A percentile compares a stretch with the other conserved stretches of the same genome.
phyloP scores from a whole-genome alignment of 441 rosid genomes.

The Pelargonium cotyledonis region DNA sequence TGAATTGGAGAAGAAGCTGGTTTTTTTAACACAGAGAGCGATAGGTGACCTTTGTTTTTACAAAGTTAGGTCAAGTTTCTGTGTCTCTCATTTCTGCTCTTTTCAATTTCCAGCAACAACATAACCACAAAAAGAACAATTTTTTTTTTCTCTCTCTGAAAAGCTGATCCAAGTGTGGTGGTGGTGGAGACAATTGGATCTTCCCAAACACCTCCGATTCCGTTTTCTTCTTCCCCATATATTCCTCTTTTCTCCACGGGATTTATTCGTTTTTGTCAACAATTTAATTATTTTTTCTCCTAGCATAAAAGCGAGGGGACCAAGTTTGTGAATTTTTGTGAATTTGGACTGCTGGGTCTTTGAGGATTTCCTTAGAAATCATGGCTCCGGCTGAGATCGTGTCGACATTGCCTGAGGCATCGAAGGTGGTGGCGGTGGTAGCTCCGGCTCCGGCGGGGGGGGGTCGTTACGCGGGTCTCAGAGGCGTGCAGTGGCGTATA shows the following conservation, averaged over 20 bases:
- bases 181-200: no score
- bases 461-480: conserved; percentile 46
- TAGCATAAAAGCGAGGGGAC: no score
- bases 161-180: no score
- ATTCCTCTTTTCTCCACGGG: no score
- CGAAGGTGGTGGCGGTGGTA: not conserved
- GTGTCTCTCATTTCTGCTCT: not conserved
- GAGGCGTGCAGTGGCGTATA: conserved; percentile 83
- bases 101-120: not conserved
- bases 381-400: not conserved
- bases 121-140: no score
- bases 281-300: no score
- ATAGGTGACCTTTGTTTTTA: not conserved
- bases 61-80: not conserved
- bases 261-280: no score
- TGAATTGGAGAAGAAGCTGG: not conserved
- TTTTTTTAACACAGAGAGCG: not conserved
- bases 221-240: no score
- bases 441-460: conserved; percentile 9
- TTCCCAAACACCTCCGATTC: no score
- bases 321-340: no score
- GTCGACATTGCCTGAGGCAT: not conserved
- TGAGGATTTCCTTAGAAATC: not conserved
- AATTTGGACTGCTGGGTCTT: no score
- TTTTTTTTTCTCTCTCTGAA: no score